Evolutionary conservation across 805 yeast species (phyloP), one percentile per base, ranked within the genome.

Genomic region (Cyberlindnera americana): DNA sequence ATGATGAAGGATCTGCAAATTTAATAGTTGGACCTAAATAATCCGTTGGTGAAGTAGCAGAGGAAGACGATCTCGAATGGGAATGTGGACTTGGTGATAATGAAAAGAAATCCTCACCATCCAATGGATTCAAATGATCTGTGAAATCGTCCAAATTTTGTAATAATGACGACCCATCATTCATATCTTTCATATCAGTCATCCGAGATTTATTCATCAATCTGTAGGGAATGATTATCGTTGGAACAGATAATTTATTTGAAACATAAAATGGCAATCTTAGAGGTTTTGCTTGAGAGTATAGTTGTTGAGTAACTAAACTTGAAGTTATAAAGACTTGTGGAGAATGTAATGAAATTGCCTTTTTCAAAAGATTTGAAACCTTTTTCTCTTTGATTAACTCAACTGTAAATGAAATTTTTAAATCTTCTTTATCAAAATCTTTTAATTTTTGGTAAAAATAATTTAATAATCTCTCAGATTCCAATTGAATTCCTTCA

Each of bases 351-450:
- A 52, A 35, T 3, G 39, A 17, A 5, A 50, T 27, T 9, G 54
- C 44, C 18, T 48, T 48, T 15, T 41, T 47, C 17, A 56, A 23
- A 5, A 52, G 13, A 10, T 34, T 26, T 8, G 41, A 40, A 12
- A 50, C 44, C 4, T 33, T 34, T 15, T 30, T 15, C 28, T 48
- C 51, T 26, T 43, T 54, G n/a, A 53, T 54, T 19, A 56, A 40
- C 32, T 56, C 60, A 12, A 56, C 38, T 5, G 52, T 52, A 11
- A 56, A 24, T 3, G 52, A 38, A 14, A 56, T 43, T 29, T 46
- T 51, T 9, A 54, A 28, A 19, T 48, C 47, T 6, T 28, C 14
- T 22, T 34, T 48, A 2, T 42, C 35, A 9, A 40, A 36, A 2
- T 36, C 19, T 22, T 47, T 37, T 33, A 54, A 36, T 7, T 36